Base-by-base conservation (phyloP, 768 basidiomycete genomes). In the Kwoniella botswanensis region DNA sequence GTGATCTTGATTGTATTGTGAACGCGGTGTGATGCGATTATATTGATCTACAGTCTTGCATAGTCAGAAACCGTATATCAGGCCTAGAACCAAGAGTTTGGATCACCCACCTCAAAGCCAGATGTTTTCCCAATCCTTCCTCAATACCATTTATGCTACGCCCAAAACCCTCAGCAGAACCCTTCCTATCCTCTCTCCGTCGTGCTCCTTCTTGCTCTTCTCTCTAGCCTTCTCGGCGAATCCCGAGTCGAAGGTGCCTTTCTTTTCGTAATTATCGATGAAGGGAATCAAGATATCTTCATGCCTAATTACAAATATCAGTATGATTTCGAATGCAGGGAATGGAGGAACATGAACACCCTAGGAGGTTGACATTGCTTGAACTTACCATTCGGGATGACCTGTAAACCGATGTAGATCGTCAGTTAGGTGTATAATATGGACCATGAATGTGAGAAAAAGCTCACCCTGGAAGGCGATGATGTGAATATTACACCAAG, bases 401-500 rank as follows among this genome's bases (percentile, higher is more conserved):
- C 77, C 77, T 76, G 43, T 24, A 21, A 18, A 15, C 9, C n/a
- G 15, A 29, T 9, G 6, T 6, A 0, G 55, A 12, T 26, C 26
- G 26, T 26, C 26, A 26, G 26, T 26, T 26, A 26, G 26, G 26
- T 26, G 26, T 15, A 62, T 7, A 6, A 22, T 46, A 62, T 44
- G 7, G 43, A n/a, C 21, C 29, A 11, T 46, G 46, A 46, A 50
- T 50, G 46, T 0, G 59, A 26, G 11, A 50, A 17, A 46, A 11
- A n/a, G 61, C 76, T 69, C 24, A 76, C 77, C 77, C 44, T 78
- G 77, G 46, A 76, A 74, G 15, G 75, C 77, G 41, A 79, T 75
- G 44, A 79, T 79, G 35, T 79, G 75, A 1, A 79, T 59, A 11
- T 70, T 65, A 22, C 56, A 65, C 78, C 78, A 79, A 0, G 74